A percentile compares a stretch with the other conserved stretches of the same genome.
phyloP scores from a whole-genome alignment of 257 asterid genomes.

The Capsicum pubescens region DNA sequence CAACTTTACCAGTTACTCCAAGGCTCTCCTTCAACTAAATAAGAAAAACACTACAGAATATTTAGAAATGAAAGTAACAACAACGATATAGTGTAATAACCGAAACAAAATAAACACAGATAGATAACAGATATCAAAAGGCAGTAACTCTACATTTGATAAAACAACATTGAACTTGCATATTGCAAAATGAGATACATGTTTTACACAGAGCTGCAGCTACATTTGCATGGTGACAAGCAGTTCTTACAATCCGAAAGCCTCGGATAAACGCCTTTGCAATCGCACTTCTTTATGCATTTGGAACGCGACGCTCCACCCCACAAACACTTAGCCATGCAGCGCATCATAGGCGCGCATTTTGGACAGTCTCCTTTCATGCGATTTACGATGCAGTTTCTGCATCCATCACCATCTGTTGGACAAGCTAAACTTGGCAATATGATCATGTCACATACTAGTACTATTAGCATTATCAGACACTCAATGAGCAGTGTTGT shows the following conservation, averaged over 20 bases:
- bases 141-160: not conserved
- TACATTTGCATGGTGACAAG: slow-evolving; percentile 67
- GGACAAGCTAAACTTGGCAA: slow-evolving; percentile 53
- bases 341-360: slow-evolving; percentile 67
- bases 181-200: not conserved
- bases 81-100: no score
- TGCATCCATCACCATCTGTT: slow-evolving; percentile 56
- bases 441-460: slow-evolving; percentile 34
- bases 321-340: slow-evolving; percentile 81
- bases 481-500: not conserved
- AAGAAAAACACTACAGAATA: no score
- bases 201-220: slow-evolving; percentile 46
- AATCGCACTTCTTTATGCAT: slow-evolving; percentile 75
- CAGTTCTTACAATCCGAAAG: slow-evolving; percentile 73
- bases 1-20: no score
- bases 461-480: slow-evolving; percentile 31
- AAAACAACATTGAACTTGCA: slow-evolving; percentile 2
- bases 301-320: slow-evolving; percentile 51
- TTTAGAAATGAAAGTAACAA: no score
- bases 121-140: no score
- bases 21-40: no score
- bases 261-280: slow-evolving; percentile 61
- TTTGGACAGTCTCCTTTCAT: slow-evolving; percentile 69
- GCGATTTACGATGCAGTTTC: slow-evolving; percentile 57
- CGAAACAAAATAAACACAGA: no score